These are phyloP conservation scores for Mortierella sp. DNA, from an alignment of 371 early-diverging fungal species.

Conservation along the genomic window DNA sequence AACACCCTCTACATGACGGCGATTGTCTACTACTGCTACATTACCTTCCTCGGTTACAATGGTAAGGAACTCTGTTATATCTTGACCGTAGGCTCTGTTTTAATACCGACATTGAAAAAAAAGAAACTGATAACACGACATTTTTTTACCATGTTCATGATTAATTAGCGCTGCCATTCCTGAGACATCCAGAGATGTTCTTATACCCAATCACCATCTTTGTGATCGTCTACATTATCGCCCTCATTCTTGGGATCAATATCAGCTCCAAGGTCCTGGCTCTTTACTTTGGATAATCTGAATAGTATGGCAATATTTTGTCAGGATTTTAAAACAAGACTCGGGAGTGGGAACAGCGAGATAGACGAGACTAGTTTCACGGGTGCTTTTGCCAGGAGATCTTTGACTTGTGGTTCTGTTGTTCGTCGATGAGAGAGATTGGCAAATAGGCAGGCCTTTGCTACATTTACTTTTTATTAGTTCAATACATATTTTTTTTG, in stretches of 20 bases:
- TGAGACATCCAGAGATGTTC: slow-evolving; percentile 89
- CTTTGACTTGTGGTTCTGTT: neutral
- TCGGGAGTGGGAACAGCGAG: neutral
- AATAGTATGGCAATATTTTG: neutral
- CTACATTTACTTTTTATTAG: too few relatives aligned
- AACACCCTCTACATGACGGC: slow-evolving; percentile 89
- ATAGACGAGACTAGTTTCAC: neutral
- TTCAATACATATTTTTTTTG: too few relatives aligned
- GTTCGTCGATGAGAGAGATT: neutral
- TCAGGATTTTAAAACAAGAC: neutral
- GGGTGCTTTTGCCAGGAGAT: too few relatives aligned
- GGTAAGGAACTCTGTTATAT: slow-evolving; percentile 63
- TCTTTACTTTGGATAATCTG: slow-evolving; percentile 73
- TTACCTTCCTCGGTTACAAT: slow-evolving; percentile 91
- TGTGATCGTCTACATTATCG: slow-evolving; percentile 73
- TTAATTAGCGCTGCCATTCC: slow-evolving; percentile 86
- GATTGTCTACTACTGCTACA: slow-evolving; percentile 81
- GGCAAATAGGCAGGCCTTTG: too few relatives aligned
- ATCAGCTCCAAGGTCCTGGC: slow-evolving; percentile 78
- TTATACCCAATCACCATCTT: slow-evolving; percentile 86
- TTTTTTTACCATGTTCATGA: slow-evolving; percentile 13
- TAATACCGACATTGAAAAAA: neutral
- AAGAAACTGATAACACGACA: neutral
- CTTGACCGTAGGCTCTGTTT: neutral
- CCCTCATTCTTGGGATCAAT: slow-evolving; percentile 88